A percentile compares a stretch with the other conserved stretches of the same genome.
Evolutionary conservation across 164 flowering plant genomes (phyloP).

Genomic region (Warburgia ugandensis): DNA sequence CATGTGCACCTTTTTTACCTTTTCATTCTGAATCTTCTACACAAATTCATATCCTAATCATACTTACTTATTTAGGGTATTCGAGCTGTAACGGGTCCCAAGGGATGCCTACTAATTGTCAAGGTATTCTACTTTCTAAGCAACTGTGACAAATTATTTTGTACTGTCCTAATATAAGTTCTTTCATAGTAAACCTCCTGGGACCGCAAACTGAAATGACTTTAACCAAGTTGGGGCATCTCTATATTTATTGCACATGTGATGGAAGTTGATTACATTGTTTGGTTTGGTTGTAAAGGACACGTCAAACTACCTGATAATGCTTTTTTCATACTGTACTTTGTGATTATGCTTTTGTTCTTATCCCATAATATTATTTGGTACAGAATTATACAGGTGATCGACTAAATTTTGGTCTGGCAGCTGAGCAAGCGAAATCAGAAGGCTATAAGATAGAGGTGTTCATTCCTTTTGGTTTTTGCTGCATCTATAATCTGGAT

Average conservation of each 20-base stretch:
- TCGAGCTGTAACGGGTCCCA: conserved; percentile 94
- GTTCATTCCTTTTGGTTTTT: not conserved
- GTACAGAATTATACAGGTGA: conserved; percentile 97
- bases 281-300: no score
- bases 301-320: no score
- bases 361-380: no score
- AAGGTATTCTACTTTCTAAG: conserved; percentile 39
- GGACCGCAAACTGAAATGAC: no score
- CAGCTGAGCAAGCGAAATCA: conserved; percentile 93
- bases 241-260: no score
- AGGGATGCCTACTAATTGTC: conserved; percentile 90
- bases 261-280: no score
- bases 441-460: conserved; percentile 96
- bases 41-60: conserved; percentile 3
- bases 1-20: not conserved
- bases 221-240: no score
- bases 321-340: no score
- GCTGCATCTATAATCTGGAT: not conserved
- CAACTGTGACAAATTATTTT: not conserved
- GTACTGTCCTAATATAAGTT: not conserved
- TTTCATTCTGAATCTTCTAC: not conserved
- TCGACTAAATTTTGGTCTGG: conserved; percentile 94
- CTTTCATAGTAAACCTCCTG: no score
- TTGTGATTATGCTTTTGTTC: no score
- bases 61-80: conserved; percentile 55